These are phyloP conservation scores for Phialophora tarda DNA, from an alignment of 2,329 filamentous ascomycete genomes.

Conservation along the genomic window DNA sequence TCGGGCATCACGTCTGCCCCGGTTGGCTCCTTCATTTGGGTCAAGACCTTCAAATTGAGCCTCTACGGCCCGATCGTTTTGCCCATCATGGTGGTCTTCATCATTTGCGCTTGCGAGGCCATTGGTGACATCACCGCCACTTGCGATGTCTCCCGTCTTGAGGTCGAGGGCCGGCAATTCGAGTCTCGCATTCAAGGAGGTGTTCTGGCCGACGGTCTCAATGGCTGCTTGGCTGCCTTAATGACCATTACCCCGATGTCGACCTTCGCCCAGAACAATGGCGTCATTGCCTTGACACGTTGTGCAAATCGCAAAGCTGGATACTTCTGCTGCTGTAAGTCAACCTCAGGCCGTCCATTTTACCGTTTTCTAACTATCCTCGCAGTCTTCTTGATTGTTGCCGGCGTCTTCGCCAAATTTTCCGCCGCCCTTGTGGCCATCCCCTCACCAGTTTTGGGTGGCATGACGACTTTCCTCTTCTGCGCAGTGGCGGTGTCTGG, in stretches of 20 bases:
- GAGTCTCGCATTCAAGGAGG: slow-evolving; percentile 73
- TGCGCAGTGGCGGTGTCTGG: slow-evolving; percentile 69
- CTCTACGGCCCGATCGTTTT: slow-evolving; percentile 71
- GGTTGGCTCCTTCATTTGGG: slow-evolving; percentile 71
- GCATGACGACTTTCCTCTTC: slow-evolving; percentile 69
- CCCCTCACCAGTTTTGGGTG: slow-evolving; percentile 56
- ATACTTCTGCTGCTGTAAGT: slow-evolving; percentile 61
- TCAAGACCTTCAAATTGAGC: slow-evolving; percentile 69
- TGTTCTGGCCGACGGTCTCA: slow-evolving; percentile 70
- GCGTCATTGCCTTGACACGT: slow-evolving; percentile 69
- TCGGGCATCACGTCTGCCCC: slow-evolving; percentile 65
- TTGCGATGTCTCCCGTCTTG: slow-evolving; percentile 67
- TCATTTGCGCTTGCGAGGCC: slow-evolving; percentile 71
- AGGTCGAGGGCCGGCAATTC: slow-evolving; percentile 68
- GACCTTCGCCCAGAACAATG: slow-evolving; percentile 72
- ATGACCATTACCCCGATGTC: slow-evolving; percentile 72
- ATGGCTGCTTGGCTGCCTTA: slow-evolving; percentile 66
- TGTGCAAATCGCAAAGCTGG: slow-evolving; percentile 72
- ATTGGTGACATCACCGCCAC: slow-evolving; percentile 72
- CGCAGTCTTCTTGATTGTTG: slow-evolving; percentile 66
- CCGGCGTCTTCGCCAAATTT: slow-evolving; percentile 74
- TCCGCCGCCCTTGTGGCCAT: slow-evolving; percentile 71
- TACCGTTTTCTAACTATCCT: slow-evolving; percentile 13
- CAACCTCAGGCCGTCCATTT: background rate
- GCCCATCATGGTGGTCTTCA: slow-evolving; percentile 62